Evolutionary conservation across 2,329 filamentous ascomycete species (phyloP).

Genomic region (Cercospora nicotianae): DNA sequence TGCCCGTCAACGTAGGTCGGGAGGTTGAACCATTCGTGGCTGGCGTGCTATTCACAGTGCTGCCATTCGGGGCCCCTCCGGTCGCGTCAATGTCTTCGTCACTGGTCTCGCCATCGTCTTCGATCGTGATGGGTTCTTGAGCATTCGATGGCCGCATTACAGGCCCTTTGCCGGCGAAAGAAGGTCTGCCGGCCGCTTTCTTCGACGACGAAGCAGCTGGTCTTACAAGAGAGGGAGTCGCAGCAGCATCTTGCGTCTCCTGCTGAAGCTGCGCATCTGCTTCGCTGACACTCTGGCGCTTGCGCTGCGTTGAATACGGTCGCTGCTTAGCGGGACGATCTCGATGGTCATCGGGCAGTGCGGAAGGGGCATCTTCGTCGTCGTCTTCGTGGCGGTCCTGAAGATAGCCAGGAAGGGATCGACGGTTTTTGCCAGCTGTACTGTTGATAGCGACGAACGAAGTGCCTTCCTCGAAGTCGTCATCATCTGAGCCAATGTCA

Average conservation of each 20-base stretch:
- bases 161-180: conserved; percentile 36
- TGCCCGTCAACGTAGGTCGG: conserved; percentile 12
- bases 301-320: conserved; percentile 9
- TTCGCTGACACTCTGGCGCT: conserved; percentile 5
- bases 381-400: conserved; percentile 45
- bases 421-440: conserved; percentile 18
- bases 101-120: conserved; percentile 32
- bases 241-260: conserved; percentile 15
- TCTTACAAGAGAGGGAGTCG: background rate
- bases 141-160: conserved; percentile 37
- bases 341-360: conserved; percentile 45
- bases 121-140: conserved; percentile 37
- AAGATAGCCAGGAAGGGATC: conserved; percentile 42
- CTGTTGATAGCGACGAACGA: conserved; percentile 25
- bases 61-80: conserved; percentile 52
- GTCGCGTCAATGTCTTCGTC: conserved; percentile 51
- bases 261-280: conserved; percentile 21
- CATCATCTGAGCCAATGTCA: conserved; percentile 48
- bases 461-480: conserved; percentile 31
- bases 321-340: conserved; percentile 34
- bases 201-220: conserved; percentile 8
- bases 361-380: conserved; percentile 43
- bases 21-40: background rate
- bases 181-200: conserved; percentile 6
- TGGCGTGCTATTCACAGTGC: conserved; percentile 5